Conservation (phyloP, 345 rosid genomes). For the Euphorbia pulcherrima region DNA sequence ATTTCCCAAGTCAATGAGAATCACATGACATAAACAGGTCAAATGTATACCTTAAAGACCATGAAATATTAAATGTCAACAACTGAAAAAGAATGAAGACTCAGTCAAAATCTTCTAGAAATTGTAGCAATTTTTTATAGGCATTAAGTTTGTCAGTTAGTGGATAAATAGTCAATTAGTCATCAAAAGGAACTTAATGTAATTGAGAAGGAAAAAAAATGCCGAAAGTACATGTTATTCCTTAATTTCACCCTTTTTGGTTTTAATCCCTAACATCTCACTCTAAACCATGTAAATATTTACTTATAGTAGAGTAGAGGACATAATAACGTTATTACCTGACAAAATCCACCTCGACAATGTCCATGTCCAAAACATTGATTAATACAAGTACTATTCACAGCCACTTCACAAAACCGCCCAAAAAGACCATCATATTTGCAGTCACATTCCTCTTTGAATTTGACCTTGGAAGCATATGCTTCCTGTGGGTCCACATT, state of each 20-base stretch:
- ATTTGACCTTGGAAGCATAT: constrained; percentile 50
- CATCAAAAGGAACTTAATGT: not conserved
- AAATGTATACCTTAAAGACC: not conserved
- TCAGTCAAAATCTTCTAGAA: not conserved
- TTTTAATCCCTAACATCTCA: not conserved
- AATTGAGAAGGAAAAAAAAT: not conserved
- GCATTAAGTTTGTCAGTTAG: not conserved
- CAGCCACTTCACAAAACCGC: constrained; percentile 79
- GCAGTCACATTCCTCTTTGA: constrained; percentile 90
- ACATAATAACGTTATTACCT: constrained; percentile 44
- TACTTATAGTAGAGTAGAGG: not conserved
- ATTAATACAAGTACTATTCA: constrained; percentile 68
- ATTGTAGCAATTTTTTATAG: not conserved
- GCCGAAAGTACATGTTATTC: not conserved
- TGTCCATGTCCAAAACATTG: constrained; percentile 87
- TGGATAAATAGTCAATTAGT: not conserved
- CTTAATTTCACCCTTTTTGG: not conserved
- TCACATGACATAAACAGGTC: not conserved
- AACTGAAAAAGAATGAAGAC: not conserved
- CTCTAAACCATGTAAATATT: not conserved
- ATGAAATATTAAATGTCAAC: not conserved
- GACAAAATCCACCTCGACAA: constrained; percentile 93
- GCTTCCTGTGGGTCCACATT: constrained; percentile 84
- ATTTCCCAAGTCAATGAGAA: not conserved
- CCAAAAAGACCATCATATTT: constrained; percentile 90